phyloP scores from a whole-genome alignment of 306 rosid genomes.

The Quercus berberidifolia region DNA sequence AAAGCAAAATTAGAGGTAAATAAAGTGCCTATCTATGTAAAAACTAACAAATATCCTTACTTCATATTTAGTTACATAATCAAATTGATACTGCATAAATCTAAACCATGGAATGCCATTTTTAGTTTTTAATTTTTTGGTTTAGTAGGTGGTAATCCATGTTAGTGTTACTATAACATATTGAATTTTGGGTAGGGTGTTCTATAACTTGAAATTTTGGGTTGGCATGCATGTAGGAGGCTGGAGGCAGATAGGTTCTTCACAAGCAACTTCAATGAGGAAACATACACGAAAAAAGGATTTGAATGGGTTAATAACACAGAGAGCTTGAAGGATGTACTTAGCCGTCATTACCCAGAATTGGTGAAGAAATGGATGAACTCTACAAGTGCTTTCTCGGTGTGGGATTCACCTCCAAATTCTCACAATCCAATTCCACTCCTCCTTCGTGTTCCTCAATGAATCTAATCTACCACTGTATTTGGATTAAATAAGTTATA shows the following conservation, averaged over 20 bases:
- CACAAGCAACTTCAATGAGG: conserved; percentile 51
- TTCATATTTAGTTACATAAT: too few species aligned
- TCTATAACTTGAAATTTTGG: background rate
- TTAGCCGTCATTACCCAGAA: conserved; percentile 52
- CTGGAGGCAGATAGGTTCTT: conserved; percentile 60
- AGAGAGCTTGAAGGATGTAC: conserved; percentile 52
- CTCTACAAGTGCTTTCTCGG: conserved; percentile 56
- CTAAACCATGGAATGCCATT: too few species aligned
- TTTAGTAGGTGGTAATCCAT: too few species aligned
- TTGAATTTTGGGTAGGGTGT: too few species aligned
- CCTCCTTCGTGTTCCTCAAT: conserved; percentile 34
- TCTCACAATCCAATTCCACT: conserved; percentile 34
- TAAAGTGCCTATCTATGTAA: too few species aligned
- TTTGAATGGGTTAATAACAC: conserved; percentile 58
- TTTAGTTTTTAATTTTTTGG: too few species aligned
- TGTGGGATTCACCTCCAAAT: conserved; percentile 48
- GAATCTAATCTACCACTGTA: background rate
- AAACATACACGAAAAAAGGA: conserved; percentile 48
- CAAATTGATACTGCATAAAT: too few species aligned
- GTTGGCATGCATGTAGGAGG: conserved; percentile 34
- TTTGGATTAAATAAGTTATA: too few species aligned
- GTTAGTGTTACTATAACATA: too few species aligned
- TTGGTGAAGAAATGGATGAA: conserved; percentile 55
- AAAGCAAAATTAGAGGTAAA: too few species aligned
- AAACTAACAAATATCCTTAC: too few species aligned